phyloP scores from a whole-genome alignment of 345 rosid species.

The Populus tremula region DNA sequence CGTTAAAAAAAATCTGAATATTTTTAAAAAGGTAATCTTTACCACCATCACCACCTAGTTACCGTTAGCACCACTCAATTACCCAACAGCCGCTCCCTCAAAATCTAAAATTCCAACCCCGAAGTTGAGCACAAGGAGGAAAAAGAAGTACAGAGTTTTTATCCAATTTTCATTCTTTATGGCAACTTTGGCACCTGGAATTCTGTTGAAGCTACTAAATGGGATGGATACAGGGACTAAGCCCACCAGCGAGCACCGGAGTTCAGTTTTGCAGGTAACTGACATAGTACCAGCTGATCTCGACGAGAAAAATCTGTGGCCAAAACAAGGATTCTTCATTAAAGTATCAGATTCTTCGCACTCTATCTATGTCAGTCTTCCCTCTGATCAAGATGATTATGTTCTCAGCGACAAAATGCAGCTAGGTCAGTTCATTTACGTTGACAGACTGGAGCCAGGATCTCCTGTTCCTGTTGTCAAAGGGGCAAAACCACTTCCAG shows the following conservation, averaged over 20 bases:
- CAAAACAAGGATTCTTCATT: constrained; percentile 85
- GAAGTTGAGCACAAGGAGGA: background rate
- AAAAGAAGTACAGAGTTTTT: background rate
- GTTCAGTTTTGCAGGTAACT: constrained; percentile 80
- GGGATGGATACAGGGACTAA: constrained; percentile 86
- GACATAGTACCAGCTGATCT: constrained; percentile 95
- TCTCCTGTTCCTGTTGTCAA: constrained; percentile 84
- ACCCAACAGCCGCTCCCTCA: constrained; percentile 4
- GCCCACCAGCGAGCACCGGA: constrained; percentile 82
- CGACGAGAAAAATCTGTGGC: constrained; percentile 85
- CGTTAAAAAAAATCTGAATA: constrained; percentile 27
- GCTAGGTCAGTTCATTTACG: constrained; percentile 87
- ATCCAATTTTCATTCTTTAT: constrained; percentile 21
- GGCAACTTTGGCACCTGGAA: constrained; percentile 85
- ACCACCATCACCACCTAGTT: constrained; percentile 13
- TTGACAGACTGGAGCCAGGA: constrained; percentile 83
- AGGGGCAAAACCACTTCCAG: constrained; percentile 85
- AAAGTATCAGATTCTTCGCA: constrained; percentile 94
- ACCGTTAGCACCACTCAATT: constrained; percentile 41
- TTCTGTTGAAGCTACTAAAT: constrained; percentile 66
- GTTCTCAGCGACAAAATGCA: constrained; percentile 90
- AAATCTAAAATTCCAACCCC: background rate
- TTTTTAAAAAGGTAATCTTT: constrained; percentile 9
- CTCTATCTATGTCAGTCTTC: constrained; percentile 85
- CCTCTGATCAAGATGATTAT: constrained; percentile 71